Evolutionary conservation across 2,329 filamentous ascomycete species (phyloP), one percentile per base, ranked within the genome.

Genomic region (Aphanocladium album): DNA sequence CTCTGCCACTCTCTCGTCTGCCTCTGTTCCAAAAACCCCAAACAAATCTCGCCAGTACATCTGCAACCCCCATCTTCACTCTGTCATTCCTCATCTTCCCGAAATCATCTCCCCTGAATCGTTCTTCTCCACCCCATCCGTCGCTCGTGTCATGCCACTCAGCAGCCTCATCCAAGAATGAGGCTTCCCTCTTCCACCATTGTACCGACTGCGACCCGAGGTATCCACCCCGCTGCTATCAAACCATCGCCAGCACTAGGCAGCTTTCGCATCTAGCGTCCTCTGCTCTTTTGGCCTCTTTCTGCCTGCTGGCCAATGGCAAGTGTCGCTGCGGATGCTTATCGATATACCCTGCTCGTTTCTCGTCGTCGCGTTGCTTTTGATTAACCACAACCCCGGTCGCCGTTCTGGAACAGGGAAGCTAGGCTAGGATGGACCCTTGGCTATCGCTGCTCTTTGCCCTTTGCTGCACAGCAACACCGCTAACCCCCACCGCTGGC

Each of bases 301-400:
- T 25, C 17, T 17, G 25, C 41, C 30, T 6, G 27, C n/a, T 7
- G 16, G 17, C 52, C 53, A 56, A 56, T 56, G 39, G 46, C 53
- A 56, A 49, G 33, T 50, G 45, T 30, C 27, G 25, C 55, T 57
- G 27, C 33, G 21, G 30, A 49, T 49, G 55, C 55, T 57, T 50
- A 57, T 57, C 45, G 55, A 41, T 49, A 57, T 49, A 16, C 45
- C 55, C 21, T 49, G 43, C 21, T 39, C 43, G 54, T 47, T 57
- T 21, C 16, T 17, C 27, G 17, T 14, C 47, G 3, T 21, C 41
- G 11, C 17, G 6, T 27, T 35, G 45, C 45, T 17, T 47, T 23
- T 27, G 12, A 47, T 47, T 47, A 9, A 27, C 12, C 30, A 27
- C 30, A 6, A 46, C 19, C 41, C 41, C 8, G 53, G 23, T 33